Conservation (phyloP, 441 rosid genomes). For the Jatropha podagrica region DNA sequence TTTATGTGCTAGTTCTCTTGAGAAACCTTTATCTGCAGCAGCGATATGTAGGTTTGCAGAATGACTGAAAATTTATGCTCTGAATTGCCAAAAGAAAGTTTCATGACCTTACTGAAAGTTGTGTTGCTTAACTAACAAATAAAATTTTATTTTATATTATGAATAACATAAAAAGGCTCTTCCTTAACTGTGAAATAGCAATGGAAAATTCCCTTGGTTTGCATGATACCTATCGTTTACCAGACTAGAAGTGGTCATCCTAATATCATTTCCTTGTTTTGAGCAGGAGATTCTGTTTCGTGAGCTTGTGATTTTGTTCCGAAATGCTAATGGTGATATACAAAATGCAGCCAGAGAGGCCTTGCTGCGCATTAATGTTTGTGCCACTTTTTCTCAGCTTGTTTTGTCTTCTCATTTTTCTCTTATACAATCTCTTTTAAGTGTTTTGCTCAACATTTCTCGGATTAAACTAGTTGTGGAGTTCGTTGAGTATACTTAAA, state of each 20-base stretch:
- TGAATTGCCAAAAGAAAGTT: not conserved
- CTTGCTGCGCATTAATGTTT: constrained; percentile 72
- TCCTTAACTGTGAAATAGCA: not conserved
- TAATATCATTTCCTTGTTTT: constrained; percentile 24
- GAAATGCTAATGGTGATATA: constrained; percentile 54
- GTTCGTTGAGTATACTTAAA: not conserved
- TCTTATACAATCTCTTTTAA: constrained; percentile 1
- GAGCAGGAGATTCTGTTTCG: constrained; percentile 61
- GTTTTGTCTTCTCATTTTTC: not conserved
- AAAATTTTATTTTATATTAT: not conserved
- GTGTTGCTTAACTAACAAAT: not conserved
- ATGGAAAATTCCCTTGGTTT: not conserved
- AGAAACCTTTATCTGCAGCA: not conserved
- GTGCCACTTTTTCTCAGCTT: constrained; percentile 29
- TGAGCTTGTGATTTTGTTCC: constrained; percentile 63
- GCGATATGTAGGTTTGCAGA: not conserved
- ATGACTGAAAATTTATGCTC: not conserved
- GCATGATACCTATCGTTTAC: not conserved
- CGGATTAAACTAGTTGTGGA: not conserved
- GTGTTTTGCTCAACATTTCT: not conserved
- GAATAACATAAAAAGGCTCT: not conserved
- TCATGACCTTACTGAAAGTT: not conserved
- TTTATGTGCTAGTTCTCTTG: not conserved
- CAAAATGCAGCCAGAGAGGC: constrained; percentile 82
- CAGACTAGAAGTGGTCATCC: constrained; percentile 5